phyloP scores from a whole-genome alignment of 2,329 filamentous ascomycete genomes.

The Dactylonectria estremocensis region DNA sequence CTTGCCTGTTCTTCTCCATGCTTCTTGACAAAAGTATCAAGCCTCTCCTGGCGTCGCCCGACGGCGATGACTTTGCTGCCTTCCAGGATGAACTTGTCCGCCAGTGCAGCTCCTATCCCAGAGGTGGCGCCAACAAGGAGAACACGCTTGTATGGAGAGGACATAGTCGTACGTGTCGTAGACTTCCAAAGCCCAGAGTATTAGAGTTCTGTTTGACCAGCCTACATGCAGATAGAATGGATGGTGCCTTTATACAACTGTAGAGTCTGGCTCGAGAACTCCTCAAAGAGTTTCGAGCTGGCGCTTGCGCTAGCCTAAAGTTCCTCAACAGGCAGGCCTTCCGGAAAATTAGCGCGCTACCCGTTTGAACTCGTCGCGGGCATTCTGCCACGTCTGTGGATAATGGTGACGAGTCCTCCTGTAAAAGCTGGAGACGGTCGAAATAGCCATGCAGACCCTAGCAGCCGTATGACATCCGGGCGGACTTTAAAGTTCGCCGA shows the following conservation, averaged over 20 bases:
- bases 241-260: neutral
- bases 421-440: neutral
- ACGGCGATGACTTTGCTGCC: slow-evolving; percentile 62
- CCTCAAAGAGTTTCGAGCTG: neutral
- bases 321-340: neutral
- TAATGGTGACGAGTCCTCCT: neutral
- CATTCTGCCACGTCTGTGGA: neutral
- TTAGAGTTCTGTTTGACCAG: neutral
- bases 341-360: neutral
- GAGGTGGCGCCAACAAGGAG: slow-evolving; percentile 59
- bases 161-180: neutral
- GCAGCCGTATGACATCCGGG: neutral
- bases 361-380: too few relatives aligned
- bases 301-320: neutral
- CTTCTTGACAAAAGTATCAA: slow-evolving; percentile 62
- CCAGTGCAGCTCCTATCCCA: slow-evolving; percentile 43
- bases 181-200: neutral
- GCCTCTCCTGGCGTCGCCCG: slow-evolving; percentile 63
- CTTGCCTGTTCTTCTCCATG: slow-evolving; percentile 58
- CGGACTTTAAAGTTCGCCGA: neutral
- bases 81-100: slow-evolving; percentile 56
- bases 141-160: slow-evolving; percentile 38
- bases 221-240: neutral
- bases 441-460: neutral
- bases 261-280: neutral